Base-by-base conservation (phyloP, 176 grass and related monocot genomes). In the Triticum urartu region DNA sequence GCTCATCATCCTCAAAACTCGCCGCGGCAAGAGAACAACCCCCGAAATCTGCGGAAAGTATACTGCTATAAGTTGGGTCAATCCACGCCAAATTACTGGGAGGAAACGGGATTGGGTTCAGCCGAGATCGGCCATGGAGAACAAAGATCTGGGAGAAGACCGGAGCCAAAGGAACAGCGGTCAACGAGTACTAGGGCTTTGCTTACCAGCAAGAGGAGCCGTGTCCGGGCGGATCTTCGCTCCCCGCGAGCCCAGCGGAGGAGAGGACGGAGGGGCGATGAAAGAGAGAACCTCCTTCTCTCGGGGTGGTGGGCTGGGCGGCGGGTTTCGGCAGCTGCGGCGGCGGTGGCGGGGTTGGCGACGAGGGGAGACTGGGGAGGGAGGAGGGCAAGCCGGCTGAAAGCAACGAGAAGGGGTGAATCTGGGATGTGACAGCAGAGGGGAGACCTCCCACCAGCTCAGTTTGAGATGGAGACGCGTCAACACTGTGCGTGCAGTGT, bases 1-100 rank as follows among this genome's bases (percentile, higher is more conserved):
- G 74, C 64, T 86, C 75, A 14, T n/a, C 75, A 61, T 78, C 68
- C 61, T 11, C 61, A 6, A 70, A 42, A 10, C 48, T 78, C 48
- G 33, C 76, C 30, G 85, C 61, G 28, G 89, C 60, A 91, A 75
- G 22, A 48, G 56, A 21, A 75, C 40, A 47, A 48, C 42, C 72
- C 24, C 22, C 14, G 15, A 25, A 73, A 22, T 74, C 22, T 70
- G 24, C 7, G 28, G 42, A 5, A 30, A 20, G 3, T 3, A 26
- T 1, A 52, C 45, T 50, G 71, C 22, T 3, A 26, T 15, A 22
- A 25, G 71, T 47, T 14, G n/a, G 38, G 34, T 5, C 6, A 71
- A 36, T 5, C 20, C 3, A 40, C 34, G 21, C 20, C 68, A 40
- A 15, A 26, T 20, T 56, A 50, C 72, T 30, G 43, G 1, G 40